A percentile compares a stretch with the other conserved stretches of the same genome.
phyloP scores from a whole-genome alignment of 169 alveolate species.

The Plasmodium malariae region DNA sequence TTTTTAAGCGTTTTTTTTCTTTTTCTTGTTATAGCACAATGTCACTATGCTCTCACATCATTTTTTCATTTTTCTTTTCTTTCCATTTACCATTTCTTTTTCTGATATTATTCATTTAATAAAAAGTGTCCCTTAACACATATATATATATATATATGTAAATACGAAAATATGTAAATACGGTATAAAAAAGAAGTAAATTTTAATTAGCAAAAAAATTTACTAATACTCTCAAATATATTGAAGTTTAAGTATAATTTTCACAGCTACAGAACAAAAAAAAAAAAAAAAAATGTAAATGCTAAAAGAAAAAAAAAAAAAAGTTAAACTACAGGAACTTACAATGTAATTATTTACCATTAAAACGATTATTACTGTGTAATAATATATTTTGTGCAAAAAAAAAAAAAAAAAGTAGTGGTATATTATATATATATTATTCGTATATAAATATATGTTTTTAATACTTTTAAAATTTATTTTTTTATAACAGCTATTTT shows the following conservation, averaged over 20 bases:
- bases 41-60: too few relatives aligned
- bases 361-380: neutral
- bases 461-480: conserved; percentile 4
- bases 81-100: conserved; percentile 68
- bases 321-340: conserved; percentile 24
- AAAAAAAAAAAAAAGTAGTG: conserved; percentile 10
- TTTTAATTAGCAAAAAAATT: conserved; percentile 3
- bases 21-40: too few relatives aligned
- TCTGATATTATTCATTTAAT: conserved; percentile 59
- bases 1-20: neutral
- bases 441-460: conserved; percentile 16
- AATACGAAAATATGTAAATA: neutral
- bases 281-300: conserved; percentile 22
- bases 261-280: conserved; percentile 62
- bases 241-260: conserved; percentile 16
- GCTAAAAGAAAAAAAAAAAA: neutral
- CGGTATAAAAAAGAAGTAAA: neutral
- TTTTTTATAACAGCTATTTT: conserved; percentile 28
- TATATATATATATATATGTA: conserved; percentile 7
- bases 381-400: conserved; percentile 33
- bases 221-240: neutral
- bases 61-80: neutral
- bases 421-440: conserved; percentile 1
- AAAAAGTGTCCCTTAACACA: conserved; percentile 5
- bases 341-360: conserved; percentile 1